Conservation (phyloP, 2,329 filamentous ascomycete species). For the Aspergillus caelatus region DNA sequence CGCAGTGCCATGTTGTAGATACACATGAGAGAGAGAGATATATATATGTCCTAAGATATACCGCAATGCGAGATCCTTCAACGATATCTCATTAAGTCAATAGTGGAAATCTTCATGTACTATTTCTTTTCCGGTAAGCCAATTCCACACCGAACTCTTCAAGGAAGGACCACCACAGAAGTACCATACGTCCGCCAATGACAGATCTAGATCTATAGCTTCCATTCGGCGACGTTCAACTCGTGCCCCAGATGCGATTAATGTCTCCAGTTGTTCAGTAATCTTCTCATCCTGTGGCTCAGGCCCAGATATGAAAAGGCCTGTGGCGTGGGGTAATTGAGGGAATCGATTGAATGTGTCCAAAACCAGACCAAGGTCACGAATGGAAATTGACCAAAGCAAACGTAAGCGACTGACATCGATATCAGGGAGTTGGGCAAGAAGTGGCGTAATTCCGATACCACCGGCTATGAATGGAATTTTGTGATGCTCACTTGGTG, state of each 20-base stretch:
- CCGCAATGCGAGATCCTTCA: neutral
- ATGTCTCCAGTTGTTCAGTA: slow-evolving; percentile 49
- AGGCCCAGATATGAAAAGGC: slow-evolving; percentile 66
- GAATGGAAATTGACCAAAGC: slow-evolving; percentile 67
- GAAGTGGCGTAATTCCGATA: slow-evolving; percentile 79
- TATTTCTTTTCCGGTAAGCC: slow-evolving; percentile 59
- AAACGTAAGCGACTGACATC: slow-evolving; percentile 54
- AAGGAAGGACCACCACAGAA: slow-evolving; percentile 59
- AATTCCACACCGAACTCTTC: slow-evolving; percentile 53
- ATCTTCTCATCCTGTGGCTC: slow-evolving; percentile 28
- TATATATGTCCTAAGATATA: neutral
- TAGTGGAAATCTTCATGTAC: slow-evolving; percentile 66
- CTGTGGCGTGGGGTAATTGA: slow-evolving; percentile 56
- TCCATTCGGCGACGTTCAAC: slow-evolving; percentile 52
- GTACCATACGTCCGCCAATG: slow-evolving; percentile 56
- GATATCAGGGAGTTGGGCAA: slow-evolving; percentile 67
- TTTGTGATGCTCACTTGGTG: slow-evolving; percentile 36
- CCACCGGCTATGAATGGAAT: slow-evolving; percentile 72
- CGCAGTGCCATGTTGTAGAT: neutral
- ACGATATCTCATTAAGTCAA: neutral
- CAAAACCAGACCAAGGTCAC: slow-evolving; percentile 65
- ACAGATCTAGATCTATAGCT: slow-evolving; percentile 48
- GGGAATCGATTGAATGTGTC: slow-evolving; percentile 60
- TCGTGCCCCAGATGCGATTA: slow-evolving; percentile 29
- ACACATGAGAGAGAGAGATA: neutral